Percentiles rank a stretch among this genome's conserved stretches.
Conservation (phyloP, 73 alveolate species). For the Effrenium voratum region DNA sequence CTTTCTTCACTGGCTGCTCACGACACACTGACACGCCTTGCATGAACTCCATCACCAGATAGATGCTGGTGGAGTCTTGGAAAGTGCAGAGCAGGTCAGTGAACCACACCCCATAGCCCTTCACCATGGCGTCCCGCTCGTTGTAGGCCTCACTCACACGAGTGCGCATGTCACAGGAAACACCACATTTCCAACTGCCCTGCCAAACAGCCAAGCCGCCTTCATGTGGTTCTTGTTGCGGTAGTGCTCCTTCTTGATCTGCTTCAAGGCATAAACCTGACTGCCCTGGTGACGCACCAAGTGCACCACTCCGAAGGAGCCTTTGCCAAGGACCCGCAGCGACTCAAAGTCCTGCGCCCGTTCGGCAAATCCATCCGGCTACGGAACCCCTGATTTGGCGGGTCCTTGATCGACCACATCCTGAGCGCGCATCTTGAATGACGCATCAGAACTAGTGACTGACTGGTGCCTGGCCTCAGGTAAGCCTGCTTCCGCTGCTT, state of each 20-base stretch:
- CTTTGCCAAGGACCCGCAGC: constrained; percentile 72
- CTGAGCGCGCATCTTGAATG: not conserved
- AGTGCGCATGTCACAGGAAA: no score
- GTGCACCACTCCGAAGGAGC: constrained; percentile 91
- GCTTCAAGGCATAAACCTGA: constrained; percentile 81
- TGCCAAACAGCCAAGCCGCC: not conserved
- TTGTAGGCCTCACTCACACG: constrained; percentile 58
- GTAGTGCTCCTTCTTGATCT: constrained; percentile 66
- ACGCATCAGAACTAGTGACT: not conserved
- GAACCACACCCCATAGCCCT: constrained; percentile 91
- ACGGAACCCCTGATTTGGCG: not conserved
- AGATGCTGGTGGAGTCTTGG: constrained; percentile 94
- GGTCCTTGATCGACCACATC: constrained; percentile 93
- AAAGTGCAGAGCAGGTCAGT: constrained; percentile 94
- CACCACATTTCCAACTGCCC: no score
- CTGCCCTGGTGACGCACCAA: constrained; percentile 52
- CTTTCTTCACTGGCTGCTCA: no score
- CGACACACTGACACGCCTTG: constrained; percentile 19
- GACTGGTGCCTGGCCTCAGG: not conserved
- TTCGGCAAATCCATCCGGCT: not conserved
- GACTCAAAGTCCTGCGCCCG: constrained; percentile 58
- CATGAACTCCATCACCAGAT: constrained; percentile 95
- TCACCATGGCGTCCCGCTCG: constrained; percentile 72
- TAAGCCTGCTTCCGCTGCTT: constrained; percentile 55
- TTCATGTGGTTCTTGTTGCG: constrained; percentile 80